Percentiles rank a stretch among this genome's conserved stretches.
These are phyloP conservation scores for Capsella bursapastoris DNA, from an alignment of 345 rosid species.

Conservation along the genomic window DNA sequence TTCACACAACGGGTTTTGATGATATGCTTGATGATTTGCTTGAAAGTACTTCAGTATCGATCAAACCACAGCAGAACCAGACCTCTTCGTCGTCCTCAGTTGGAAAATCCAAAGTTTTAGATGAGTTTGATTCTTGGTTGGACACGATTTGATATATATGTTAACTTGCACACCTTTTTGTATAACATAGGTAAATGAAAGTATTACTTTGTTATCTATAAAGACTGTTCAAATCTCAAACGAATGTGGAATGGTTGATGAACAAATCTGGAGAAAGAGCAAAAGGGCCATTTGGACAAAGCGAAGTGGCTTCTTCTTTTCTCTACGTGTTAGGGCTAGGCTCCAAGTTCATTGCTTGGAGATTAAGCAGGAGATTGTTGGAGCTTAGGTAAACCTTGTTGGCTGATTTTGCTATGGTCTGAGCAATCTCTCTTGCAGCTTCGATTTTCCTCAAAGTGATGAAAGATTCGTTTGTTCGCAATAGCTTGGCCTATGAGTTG, in stretches of 20 bases:
- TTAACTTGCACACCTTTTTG: not conserved
- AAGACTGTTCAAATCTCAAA: not conserved
- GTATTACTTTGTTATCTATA: not conserved
- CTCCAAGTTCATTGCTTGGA: conserved; percentile 64
- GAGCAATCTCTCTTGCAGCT: conserved; percentile 86
- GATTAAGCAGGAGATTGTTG: conserved; percentile 68
- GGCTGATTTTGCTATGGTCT: conserved; percentile 58
- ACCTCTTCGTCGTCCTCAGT: conserved; percentile 46
- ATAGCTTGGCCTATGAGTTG: conserved; percentile 85
- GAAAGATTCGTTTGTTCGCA: conserved; percentile 80
- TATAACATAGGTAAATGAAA: conserved; percentile 1
- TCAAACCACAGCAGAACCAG: conserved; percentile 43
- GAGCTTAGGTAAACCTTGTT: conserved; percentile 75
- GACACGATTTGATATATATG: conserved; percentile 60
- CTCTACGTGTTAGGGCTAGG: conserved; percentile 1
- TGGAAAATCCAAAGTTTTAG: conserved; percentile 58
- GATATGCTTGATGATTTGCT: conserved; percentile 67
- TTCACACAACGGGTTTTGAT: conserved; percentile 39
- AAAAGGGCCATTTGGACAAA: not conserved
- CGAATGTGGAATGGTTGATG: not conserved
- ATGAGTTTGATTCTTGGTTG: conserved; percentile 89
- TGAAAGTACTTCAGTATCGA: conserved; percentile 50
- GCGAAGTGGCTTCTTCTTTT: not conserved
- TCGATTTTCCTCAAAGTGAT: conserved; percentile 82
- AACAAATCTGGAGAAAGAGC: not conserved